A percentile compares a stretch with the other conserved stretches of the same genome.
These are phyloP conservation scores for Coprinopsis cinerea DNA, from an alignment of 768 basidiomycete species.

Conservation along the genomic window DNA sequence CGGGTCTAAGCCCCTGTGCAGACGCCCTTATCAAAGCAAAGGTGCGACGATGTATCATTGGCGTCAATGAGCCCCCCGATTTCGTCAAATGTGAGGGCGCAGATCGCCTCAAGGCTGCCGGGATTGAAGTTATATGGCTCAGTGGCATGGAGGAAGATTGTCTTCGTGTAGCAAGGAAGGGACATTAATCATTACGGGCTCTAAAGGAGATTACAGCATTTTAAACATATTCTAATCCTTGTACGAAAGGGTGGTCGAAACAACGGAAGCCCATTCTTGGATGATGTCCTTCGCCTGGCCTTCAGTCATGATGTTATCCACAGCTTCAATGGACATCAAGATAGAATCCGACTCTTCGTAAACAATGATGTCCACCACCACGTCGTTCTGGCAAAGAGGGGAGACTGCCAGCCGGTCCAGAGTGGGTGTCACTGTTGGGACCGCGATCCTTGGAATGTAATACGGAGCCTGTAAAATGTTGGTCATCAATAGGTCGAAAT, in stretches of 20 bases:
- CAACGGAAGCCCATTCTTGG: constrained; percentile 3
- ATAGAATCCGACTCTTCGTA: constrained; percentile 19
- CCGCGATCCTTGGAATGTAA: constrained; percentile 22
- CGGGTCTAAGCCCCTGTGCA: constrained; percentile 81
- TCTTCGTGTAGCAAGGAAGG: constrained; percentile 69
- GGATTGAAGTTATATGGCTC: constrained; percentile 72
- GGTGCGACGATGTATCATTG: constrained; percentile 77
- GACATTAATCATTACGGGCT: constrained; percentile 23
- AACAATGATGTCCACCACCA: constrained; percentile 26
- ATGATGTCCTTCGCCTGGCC: constrained; percentile 20
- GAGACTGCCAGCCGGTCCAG: constrained; percentile 18
- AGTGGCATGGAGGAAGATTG: constrained; percentile 74
- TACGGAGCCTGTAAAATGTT: constrained; percentile 26
- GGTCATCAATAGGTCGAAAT: neutral
- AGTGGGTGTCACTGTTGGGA: constrained; percentile 11
- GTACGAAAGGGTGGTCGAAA: neutral
- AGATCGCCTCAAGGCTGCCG: constrained; percentile 58
- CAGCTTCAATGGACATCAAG: constrained; percentile 28
- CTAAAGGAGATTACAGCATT: neutral
- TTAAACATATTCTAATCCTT: neutral
- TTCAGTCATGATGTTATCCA: constrained; percentile 19
- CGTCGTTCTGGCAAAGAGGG: constrained; percentile 22
- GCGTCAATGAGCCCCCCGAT: constrained; percentile 87
- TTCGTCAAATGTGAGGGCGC: constrained; percentile 94
- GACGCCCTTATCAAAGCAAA: constrained; percentile 70